Conservation (phyloP, 177 flowering plant species). For the Vitis hybrid region DNA sequence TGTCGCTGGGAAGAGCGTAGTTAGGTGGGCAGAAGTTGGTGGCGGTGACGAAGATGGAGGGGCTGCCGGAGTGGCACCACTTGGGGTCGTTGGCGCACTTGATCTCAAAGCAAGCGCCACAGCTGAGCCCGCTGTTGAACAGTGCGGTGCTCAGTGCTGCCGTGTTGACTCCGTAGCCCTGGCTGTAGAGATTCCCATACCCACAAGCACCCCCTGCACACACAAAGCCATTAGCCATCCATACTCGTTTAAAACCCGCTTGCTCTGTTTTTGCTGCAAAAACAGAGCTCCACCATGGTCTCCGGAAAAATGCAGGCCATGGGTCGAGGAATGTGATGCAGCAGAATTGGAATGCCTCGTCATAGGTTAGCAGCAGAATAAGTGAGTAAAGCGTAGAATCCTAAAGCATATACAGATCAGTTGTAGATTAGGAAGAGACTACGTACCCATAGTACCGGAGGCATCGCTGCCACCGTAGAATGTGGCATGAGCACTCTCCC, state of each 20-base stretch:
- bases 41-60: constrained; percentile 50
- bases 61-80: constrained; percentile 52
- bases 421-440: not conserved
- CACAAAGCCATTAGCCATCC: too few species aligned
- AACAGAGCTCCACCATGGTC: too few species aligned
- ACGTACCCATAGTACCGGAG: constrained; percentile 59
- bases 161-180: constrained; percentile 56
- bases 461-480: constrained; percentile 61
- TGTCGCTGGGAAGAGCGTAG: constrained; percentile 47
- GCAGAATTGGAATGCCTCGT: too few species aligned
- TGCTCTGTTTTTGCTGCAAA: too few species aligned
- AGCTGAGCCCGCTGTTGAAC: constrained; percentile 55
- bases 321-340: too few species aligned
- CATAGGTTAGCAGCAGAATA: too few species aligned
- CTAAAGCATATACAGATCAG: not conserved
- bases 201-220: constrained; percentile 54
- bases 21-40: constrained; percentile 64
- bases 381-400: not conserved
- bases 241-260: too few species aligned
- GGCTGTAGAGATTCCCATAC: constrained; percentile 54
- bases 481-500: constrained; percentile 55
- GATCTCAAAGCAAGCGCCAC: constrained; percentile 59
- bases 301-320: too few species aligned
- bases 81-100: constrained; percentile 38
- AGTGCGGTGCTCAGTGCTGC: constrained; percentile 56